Evolutionary conservation across 495 filamentous ascomycete genomes (phyloP), one percentile per base, ranked within the genome.

Genomic region (Parathielavia appendiculata): DNA sequence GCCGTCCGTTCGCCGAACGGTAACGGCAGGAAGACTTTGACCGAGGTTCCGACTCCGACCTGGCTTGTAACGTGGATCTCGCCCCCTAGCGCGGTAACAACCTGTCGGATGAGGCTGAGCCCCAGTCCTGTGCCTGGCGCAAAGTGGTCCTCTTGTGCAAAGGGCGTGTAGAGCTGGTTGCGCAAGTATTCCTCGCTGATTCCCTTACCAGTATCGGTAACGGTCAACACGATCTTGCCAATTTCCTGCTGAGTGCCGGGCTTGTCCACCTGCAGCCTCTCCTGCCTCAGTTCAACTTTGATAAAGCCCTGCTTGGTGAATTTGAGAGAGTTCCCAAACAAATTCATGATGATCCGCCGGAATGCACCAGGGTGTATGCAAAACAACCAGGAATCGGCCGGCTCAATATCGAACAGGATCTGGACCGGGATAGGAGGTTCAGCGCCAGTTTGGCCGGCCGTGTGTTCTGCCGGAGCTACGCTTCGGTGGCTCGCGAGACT

Each of bases 261-360:
- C 17, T 55, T 44, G 56, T 66, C 22, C 69, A 66, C 44, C 60
- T 56, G 58, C 3, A 30, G 6, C 73, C 68, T 5, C 7, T 76
- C 66, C 19, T 81, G 76, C 35, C 74, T 76, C n/a, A 90, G 65
- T 1, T 70, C 79, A 17, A 93, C 67, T 4, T 76, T 76, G 40
- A 93, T 86, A 51, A 76, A 84, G 4, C 89, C 89, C 1, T 73
- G 69, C 7, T 78, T 78, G 8, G 85, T 90, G 62, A 89, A 91
- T 60, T 93, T 93, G 66, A 92, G 79, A 0, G 88, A 83, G 71
- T 93, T 93, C 12, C 89, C 88, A 53, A 90, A 84, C 1, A 93
- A 61, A 60, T 93, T 91, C 85, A 91, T 87, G 35, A 92, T 79
- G 49, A 91, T 81, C 1, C 89, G 81, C 17, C 86, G 79, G 40